phyloP scores from a whole-genome alignment of 108 stramenopile species.

The Halocafeteria seosinensis region DNA sequence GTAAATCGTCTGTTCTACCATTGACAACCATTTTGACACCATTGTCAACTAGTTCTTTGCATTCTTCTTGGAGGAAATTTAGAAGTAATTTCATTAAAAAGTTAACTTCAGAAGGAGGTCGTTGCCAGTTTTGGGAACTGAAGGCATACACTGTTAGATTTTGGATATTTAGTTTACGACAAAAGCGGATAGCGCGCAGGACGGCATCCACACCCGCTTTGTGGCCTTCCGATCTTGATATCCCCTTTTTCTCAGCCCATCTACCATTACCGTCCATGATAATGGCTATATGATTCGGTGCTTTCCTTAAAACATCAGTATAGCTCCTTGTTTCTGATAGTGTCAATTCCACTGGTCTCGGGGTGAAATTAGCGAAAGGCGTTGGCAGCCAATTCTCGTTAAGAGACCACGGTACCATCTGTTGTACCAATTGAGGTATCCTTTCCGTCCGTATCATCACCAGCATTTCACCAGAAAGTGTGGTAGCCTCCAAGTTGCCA shows the following conservation, averaged over 20 bases:
- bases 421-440: too few species aligned
- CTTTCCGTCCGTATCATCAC: too few species aligned
- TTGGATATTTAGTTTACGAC: background rate
- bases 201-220: conserved; percentile 22
- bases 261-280: conserved; percentile 32
- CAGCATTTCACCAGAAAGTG: too few species aligned
- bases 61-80: background rate
- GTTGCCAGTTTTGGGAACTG: conserved; percentile 75
- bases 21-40: background rate
- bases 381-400: too few species aligned
- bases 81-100: conserved; percentile 47
- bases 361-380: too few species aligned
- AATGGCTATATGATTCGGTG: conserved; percentile 28
- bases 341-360: too few species aligned
- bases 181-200: background rate
- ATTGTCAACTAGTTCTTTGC: background rate
- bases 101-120: conserved; percentile 41
- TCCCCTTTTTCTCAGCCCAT: conserved; percentile 16
- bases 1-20: background rate
- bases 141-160: conserved; percentile 64
- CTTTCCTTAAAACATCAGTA: too few species aligned
- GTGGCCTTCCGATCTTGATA: conserved; percentile 22
- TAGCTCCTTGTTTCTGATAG: too few species aligned
- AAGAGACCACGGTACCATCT: too few species aligned
- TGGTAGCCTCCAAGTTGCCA: too few species aligned